Base-by-base conservation (phyloP, 1,284 basidiomycete genomes). In the Cutaneotrichosporon sp. region DNA sequence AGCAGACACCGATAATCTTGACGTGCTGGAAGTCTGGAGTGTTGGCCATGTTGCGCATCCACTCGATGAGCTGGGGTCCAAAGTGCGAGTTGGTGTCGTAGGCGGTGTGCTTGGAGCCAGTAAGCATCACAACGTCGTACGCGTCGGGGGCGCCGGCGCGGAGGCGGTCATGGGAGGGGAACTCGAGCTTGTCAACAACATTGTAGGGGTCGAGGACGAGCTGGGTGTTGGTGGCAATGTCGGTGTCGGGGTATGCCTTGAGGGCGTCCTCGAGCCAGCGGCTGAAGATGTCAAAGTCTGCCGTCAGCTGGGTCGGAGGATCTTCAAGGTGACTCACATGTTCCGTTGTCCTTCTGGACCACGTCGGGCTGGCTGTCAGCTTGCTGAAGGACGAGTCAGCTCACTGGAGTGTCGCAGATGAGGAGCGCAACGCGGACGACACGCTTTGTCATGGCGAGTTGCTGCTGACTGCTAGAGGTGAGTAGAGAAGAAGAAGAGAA, bases 71-170 rank as follows among this genome's bases (percentile, higher is more conserved):
- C 16, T 62, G 56, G 0, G 68, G 59, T 22, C 76, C 68, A 65
- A 76, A 78, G 10, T 71, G 62, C 45, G 68, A 68, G 25, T 69
- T 38, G 8, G 64, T 63, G 61, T 75, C 73, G 60, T 76, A 67
- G 0, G 76, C 72, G 16, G 77, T 76, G 60, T 79, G 75, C 59
- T 71, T 80, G 8, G 80, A 81, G 4, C 83, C 83, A 0, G 84
- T 84, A 63, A 84, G 74, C 67, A 85, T 80, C 22, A 85, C 66
- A 1, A 78, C 82, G 58, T 83, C 80, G n/a, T 78, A 79, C 4
- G 61, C 63, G 24, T 73, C 65, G 3, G 62, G 43, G 14, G 62
- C 60, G 24, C 79, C 80, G 13, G 80, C 65, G 20, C 64, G 66
- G 2, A 85, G 69, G 52, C 73, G 69, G 0, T 77, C 76, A 36